Base-by-base conservation (phyloP, 495 filamentous ascomycete genomes). In the Haplographium delicatum region DNA sequence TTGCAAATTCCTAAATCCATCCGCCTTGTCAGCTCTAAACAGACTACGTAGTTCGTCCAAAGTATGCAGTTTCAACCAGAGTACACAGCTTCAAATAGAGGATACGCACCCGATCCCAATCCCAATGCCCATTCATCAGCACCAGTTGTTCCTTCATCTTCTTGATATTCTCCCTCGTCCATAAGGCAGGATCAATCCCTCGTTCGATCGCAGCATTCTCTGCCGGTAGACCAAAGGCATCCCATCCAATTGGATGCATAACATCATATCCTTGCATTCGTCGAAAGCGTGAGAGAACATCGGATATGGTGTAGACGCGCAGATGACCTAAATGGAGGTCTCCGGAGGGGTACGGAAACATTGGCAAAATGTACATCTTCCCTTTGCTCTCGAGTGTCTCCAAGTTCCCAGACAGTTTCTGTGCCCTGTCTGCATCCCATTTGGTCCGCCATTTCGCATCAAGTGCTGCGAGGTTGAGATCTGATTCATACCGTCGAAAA, bases 191-290 rank as follows among this genome's bases (percentile, higher is more conserved):
- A 65, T 88, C 77, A 51, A 91, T 72, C 28, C 87, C 86, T 44
- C 84, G 71, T 68, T 94, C 88, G 51, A 95, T 91, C n/a, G 89
- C 89, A 15, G 89, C 89, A 69, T 95, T 95, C 69, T 95, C 89
- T 28, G 89, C 89, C 7, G 89, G 89, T 34, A 95, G 70, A 2
- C 89, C 89, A 63, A 95, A 94, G 16, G 87, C 88, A 73, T 95
- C 89, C 89, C 89, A 95, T 2, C 88, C 89, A 81, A 95, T 94
- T 23, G 89, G 89, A 44, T 93, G 79, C 19, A 94, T 63, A 25
- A 95, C 89, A 44, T 86, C 68, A 61, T 81, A 72, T 2, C 89
- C 89, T 45, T 81, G 80, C 73, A 95, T 84, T 7, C 75, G 78
- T 56, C 83, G 81, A 58, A 85, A 94, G 11, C 89, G 75, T 13